These are phyloP conservation scores for Alloascoidea hylecoeti DNA, from an alignment of 805 yeast species.

Conservation along the genomic window DNA sequence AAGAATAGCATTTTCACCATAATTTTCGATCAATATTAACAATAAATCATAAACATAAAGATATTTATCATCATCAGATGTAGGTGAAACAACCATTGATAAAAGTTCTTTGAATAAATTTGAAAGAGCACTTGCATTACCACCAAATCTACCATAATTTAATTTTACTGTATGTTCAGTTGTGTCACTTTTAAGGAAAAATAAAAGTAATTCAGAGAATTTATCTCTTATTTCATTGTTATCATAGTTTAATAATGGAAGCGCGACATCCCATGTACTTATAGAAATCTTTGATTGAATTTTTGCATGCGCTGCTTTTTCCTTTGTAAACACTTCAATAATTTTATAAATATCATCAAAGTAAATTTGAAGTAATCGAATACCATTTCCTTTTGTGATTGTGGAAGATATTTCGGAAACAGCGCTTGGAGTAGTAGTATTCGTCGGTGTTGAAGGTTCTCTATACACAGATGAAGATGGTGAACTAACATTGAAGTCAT, in stretches of 20 bases:
- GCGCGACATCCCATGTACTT: background rate
- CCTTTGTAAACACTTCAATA: background rate
- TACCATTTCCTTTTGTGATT: background rate
- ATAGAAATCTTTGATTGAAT: background rate
- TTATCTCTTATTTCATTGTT: background rate
- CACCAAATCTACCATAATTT: background rate
- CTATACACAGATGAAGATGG: background rate
- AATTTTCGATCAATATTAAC: background rate
- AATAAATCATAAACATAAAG: background rate
- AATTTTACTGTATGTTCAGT: no score
- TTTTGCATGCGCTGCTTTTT: background rate
- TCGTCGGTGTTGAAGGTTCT: background rate
- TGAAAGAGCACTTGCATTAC: background rate
- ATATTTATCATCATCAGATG: background rate
- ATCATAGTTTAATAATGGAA: background rate
- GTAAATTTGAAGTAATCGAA: background rate
- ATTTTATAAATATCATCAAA: background rate
- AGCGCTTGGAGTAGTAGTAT: background rate
- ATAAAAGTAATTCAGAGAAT: background rate
- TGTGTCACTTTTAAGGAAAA: background rate
- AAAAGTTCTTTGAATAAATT: background rate
- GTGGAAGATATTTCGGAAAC: background rate
- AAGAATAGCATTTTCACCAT: background rate
- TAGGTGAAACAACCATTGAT: background rate
- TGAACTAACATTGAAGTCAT: background rate